Evolutionary conservation across 495 filamentous ascomycete genomes (phyloP).

Genomic region (Jackrogersella minutella): DNA sequence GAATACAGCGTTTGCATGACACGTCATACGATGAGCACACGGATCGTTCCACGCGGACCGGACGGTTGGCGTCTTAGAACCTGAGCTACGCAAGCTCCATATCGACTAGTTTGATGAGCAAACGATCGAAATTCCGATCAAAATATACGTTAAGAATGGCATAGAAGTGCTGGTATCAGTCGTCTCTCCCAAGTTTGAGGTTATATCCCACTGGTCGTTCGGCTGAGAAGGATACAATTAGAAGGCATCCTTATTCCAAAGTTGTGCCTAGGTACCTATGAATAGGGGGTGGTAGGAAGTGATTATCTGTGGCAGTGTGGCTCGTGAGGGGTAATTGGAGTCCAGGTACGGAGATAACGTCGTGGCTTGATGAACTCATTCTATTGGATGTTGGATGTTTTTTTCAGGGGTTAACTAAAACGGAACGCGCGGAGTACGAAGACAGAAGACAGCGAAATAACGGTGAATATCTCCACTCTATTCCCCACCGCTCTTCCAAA

Average conservation of each 20-base stretch:
- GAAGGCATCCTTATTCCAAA: too few relatives aligned
- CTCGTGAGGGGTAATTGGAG: slow-evolving; percentile 15
- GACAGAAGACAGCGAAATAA: too few relatives aligned
- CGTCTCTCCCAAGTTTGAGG: too few relatives aligned
- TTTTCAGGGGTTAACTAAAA: slow-evolving; percentile 12
- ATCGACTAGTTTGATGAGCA: background rate
- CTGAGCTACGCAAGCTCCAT: background rate
- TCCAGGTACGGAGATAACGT: background rate
- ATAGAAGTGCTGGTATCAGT: too few relatives aligned
- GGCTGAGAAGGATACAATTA: too few relatives aligned
- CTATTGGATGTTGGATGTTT: slow-evolving; percentile 10
- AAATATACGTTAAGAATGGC: too few relatives aligned
- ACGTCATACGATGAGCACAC: slow-evolving; percentile 13
- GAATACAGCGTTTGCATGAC: background rate
- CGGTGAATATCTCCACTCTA: slow-evolving; percentile 1
- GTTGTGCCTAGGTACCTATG: too few relatives aligned
- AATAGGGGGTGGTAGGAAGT: too few relatives aligned
- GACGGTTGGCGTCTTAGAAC: background rate
- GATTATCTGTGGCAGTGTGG: background rate
- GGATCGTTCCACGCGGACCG: slow-evolving; percentile 1
- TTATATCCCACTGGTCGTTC: too few relatives aligned
- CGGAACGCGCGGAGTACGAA: slow-evolving; percentile 8
- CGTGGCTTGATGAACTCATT: slow-evolving; percentile 9
- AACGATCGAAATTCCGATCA: background rate
- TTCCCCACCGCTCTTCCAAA: slow-evolving; percentile 23